These are phyloP conservation scores for Cladophialophora exuberans DNA, from an alignment of 2,329 filamentous ascomycete species.

Conservation along the genomic window DNA sequence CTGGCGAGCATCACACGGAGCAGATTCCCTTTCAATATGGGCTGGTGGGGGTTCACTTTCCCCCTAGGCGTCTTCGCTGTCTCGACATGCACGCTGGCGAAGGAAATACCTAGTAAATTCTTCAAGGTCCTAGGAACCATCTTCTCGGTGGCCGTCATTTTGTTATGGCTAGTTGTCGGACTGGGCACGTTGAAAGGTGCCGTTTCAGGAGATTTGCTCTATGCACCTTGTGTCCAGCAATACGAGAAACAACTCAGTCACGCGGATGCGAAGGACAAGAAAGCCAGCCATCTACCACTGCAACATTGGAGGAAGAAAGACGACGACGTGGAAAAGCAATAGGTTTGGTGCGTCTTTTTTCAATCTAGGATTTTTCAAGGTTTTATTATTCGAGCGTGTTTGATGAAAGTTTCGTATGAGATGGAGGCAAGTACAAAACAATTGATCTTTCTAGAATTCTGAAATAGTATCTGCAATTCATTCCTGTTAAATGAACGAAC, in stretches of 20 bases:
- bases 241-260: conserved; percentile 13
- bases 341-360: neutral
- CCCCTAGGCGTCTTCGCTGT: conserved; percentile 60
- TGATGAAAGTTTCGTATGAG: too few relatives aligned
- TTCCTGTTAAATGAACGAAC: too few relatives aligned
- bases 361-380: too few relatives aligned
- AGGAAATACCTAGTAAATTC: conserved; percentile 57
- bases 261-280: neutral
- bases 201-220: conserved; percentile 54
- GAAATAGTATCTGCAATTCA: too few relatives aligned
- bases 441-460: too few relatives aligned
- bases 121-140: conserved; percentile 62
- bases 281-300: neutral
- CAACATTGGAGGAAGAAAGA: neutral
- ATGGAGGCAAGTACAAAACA: too few relatives aligned
- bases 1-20: conserved; percentile 39
- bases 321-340: conserved; percentile 2
- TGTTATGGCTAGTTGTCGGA: conserved; percentile 60
- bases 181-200: conserved; percentile 53
- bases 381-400: too few relatives aligned
- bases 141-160: conserved; percentile 54
- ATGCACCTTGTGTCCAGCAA: conserved; percentile 46
- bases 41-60: conserved; percentile 66
- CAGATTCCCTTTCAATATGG: conserved; percentile 62
- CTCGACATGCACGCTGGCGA: conserved; percentile 45